A percentile compares a stretch with the other conserved stretches of the same genome.
phyloP scores from a whole-genome alignment of 441 rosid species.

The Corymbia calophylla region DNA sequence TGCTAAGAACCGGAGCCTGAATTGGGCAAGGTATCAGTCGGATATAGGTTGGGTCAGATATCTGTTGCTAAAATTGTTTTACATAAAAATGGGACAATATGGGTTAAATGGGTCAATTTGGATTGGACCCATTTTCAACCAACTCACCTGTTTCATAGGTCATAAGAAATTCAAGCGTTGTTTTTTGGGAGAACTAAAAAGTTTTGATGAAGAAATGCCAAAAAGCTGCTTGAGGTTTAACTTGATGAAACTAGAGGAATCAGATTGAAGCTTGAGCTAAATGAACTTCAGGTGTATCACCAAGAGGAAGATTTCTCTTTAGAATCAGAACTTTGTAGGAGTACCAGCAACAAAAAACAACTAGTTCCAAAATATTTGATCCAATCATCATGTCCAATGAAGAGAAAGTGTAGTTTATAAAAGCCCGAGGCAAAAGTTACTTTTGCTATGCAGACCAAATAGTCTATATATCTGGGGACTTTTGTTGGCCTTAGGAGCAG shows the following conservation, averaged over 20 bases:
- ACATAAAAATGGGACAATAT: not conserved
- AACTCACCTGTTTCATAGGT: not conserved
- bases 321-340: not conserved
- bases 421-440: not conserved
- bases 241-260: not conserved
- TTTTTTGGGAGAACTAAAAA: not conserved
- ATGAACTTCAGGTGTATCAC: not conserved
- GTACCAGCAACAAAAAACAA: not conserved
- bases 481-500: not conserved
- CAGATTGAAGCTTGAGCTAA: not conserved
- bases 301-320: not conserved
- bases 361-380: not conserved
- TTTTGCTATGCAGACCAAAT: not conserved
- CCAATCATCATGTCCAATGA: not conserved
- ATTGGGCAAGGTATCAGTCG: not conserved
- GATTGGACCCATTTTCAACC: not conserved
- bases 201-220: not conserved
- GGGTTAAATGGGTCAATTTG: not conserved
- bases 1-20: not conserved
- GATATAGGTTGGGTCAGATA: not conserved
- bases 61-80: not conserved
- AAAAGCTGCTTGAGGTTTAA: not conserved
- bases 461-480: not conserved
- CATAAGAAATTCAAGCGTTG: not conserved
- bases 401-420: not conserved